These are phyloP conservation scores for Pichia ethanolica DNA, from an alignment of 805 yeast species.

Conservation along the genomic window DNA sequence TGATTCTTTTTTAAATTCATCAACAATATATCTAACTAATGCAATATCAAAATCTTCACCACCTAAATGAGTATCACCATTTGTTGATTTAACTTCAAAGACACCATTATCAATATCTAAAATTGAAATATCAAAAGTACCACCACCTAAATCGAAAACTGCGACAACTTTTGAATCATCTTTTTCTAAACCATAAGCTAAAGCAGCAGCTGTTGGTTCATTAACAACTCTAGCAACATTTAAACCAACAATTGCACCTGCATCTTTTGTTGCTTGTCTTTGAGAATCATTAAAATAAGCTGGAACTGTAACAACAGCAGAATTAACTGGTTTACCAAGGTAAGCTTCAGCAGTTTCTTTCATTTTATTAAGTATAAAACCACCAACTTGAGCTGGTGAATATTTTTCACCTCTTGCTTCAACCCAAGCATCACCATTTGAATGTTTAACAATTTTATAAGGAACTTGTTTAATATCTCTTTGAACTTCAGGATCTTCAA, in stretches of 20 bases:
- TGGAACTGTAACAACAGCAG: conserved; percentile 88
- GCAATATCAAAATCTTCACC: conserved; percentile 90
- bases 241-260: conserved; percentile 94
- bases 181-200: conserved; percentile 92
- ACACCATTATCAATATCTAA: conserved; percentile 97
- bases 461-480: conserved; percentile 58
- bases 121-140: conserved; percentile 95
- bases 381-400: conserved; percentile 70
- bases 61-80: conserved; percentile 92
- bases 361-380: conserved; percentile 83
- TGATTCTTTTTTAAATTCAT: conserved; percentile 45
- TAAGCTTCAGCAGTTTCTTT: conserved; percentile 95
- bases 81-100: conserved; percentile 94
- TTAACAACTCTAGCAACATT: conserved; percentile 84
- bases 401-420: conserved; percentile 38
- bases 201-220: conserved; percentile 91
- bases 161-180: conserved; percentile 56
- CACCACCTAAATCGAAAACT: conserved; percentile 97
- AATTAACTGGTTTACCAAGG: conserved; percentile 78
- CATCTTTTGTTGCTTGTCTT: conserved; percentile 93
- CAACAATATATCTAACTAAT: conserved; percentile 67
- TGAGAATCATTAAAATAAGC: conserved; percentile 89
- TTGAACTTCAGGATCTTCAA: conserved; percentile 62
- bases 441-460: conserved; percentile 49
- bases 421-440: conserved; percentile 67